Percentiles rank a stretch among this genome's conserved stretches.
Evolutionary conservation across 805 yeast genomes (phyloP).

Genomic region (Yarrowia osloensis): DNA sequence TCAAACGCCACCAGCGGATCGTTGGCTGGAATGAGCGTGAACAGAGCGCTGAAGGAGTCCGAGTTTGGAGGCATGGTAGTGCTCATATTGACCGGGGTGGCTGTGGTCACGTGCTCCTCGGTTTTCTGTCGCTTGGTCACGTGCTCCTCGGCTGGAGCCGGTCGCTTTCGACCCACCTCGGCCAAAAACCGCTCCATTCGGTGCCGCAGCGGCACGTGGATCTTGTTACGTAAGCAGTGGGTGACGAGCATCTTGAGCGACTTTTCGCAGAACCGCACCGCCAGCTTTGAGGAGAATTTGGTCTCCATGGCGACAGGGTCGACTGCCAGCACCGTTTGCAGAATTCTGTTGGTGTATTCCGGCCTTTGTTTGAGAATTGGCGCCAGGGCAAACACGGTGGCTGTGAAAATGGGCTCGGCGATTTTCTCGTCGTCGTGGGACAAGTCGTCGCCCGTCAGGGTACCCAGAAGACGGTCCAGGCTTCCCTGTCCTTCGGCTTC

Average conservation of each 20-base stretch:
- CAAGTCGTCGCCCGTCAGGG: slow-evolving; percentile 57
- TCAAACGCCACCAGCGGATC: slow-evolving; percentile 70
- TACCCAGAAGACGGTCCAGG: slow-evolving; percentile 63
- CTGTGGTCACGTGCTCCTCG: no score
- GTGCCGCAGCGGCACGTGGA: background rate
- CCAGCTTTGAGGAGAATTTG: slow-evolving; percentile 17
- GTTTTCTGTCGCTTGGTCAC: slow-evolving; percentile 37
- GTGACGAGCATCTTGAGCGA: slow-evolving; percentile 19
- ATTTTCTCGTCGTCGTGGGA: slow-evolving; percentile 28
- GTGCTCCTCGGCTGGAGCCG: slow-evolving; percentile 41
- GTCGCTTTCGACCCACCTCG: slow-evolving; percentile 35
- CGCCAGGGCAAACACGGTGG: slow-evolving; percentile 65
- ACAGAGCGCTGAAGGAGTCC: slow-evolving; percentile 59
- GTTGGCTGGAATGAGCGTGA: slow-evolving; percentile 60
- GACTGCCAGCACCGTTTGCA: background rate
- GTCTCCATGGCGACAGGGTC: background rate
- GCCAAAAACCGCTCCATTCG: slow-evolving; percentile 21
- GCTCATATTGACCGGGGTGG: background rate
- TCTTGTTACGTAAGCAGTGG: slow-evolving; percentile 11
- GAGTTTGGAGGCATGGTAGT: slow-evolving; percentile 37
- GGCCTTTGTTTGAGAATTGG: slow-evolving; percentile 50
- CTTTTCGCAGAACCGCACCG: slow-evolving; percentile 23
- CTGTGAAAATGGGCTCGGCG: slow-evolving; percentile 48
- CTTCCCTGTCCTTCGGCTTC: slow-evolving; percentile 72
- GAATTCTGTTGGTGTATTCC: slow-evolving; percentile 43